Percentiles rank a stretch among this genome's conserved stretches.
Conservation (phyloP, 192 early-diverging fungal species). For the Rhizoclosmatium sp. region DNA sequence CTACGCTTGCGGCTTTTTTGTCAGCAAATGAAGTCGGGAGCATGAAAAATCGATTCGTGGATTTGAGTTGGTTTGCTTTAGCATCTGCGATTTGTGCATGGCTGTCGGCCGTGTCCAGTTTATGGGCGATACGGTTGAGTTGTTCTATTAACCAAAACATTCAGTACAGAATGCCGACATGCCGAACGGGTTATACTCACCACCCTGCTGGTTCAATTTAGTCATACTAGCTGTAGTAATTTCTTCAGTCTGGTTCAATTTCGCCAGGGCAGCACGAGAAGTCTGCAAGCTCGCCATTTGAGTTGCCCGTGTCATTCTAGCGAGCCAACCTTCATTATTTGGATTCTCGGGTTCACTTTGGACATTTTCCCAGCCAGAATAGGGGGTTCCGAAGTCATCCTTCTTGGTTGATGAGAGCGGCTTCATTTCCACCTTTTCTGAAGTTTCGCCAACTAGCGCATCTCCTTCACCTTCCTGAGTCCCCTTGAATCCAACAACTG, state of each 20-base stretch:
- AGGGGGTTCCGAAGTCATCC: not conserved
- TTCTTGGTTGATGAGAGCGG: not conserved
- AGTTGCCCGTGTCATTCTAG: conserved; percentile 48
- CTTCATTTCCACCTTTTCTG: not conserved
- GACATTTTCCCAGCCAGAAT: not conserved
- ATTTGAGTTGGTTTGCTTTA: conserved; percentile 56
- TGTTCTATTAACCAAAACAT: conserved; percentile 46
- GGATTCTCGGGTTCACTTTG: not conserved
- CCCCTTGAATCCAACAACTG: not conserved
- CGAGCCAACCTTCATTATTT: conserved; percentile 48
- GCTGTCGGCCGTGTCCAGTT: conserved; percentile 48
- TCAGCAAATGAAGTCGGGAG: conserved; percentile 56
- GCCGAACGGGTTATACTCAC: conserved; percentile 1
- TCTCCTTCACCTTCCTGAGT: not conserved
- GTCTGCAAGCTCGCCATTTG: conserved; percentile 56
- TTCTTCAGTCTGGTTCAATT: conserved; percentile 49
- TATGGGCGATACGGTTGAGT: conserved; percentile 48
- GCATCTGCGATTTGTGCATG: conserved; percentile 52
- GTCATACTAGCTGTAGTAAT: conserved; percentile 40
- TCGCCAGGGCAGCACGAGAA: conserved; percentile 49
- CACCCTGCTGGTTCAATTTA: conserved; percentile 48
- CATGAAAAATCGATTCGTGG: conserved; percentile 58
- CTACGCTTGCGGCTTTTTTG: conserved; percentile 45
- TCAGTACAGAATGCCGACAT: not conserved
- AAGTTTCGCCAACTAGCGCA: not conserved